Base-by-base conservation (phyloP, 768 basidiomycete species). In the Chalciporus sphaerocephalus region DNA sequence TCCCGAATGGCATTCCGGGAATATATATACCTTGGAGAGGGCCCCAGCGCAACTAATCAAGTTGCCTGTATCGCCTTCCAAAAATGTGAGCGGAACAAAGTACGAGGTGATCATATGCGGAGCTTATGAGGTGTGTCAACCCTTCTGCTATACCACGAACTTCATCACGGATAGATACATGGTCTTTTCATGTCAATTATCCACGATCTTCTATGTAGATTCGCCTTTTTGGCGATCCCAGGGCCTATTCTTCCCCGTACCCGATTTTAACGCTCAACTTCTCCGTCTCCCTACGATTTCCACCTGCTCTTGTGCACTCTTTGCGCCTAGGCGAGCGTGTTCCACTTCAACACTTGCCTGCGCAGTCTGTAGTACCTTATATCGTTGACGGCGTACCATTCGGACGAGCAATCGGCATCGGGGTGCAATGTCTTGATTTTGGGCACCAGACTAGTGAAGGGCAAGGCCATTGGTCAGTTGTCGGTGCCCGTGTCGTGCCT, bases 181-280 rank as follows among this genome's bases (percentile, higher is more conserved):
- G 25, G 17, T 6, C 16, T 8, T 40, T 10, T 24, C 16, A 24
- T 27, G 23, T 9, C 25, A 9, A 18, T 25, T 16, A 24, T 30
- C 20, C 34, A 38, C 24, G 22, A 43, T 37, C 35, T 33, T 13
- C 25, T 24, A 18, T 41, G 7, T 53, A 91, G 85, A 89, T 92
- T 46, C 73, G 91, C 51, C 72, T 92, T 38, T 94, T 92, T 60
- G 90, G 90, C 6, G 87, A 88, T 61, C 87, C 89, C 9, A 65
- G 53, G 24, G 64, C 60, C 13, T 53, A 65, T 9, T 65, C 64
- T 7, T 68, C 60, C 18, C 65, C 72, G 1, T 44, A 68, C 4
- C 90, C 89, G 0, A 66, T 71, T 11, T 77, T 88, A 46, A 75
- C 66, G 17, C 65, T 92, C 50, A 70, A 69, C 4, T 53, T 91